Base-by-base conservation (phyloP, 176 grass and related monocot genomes). In the Luzula sylvatica region DNA sequence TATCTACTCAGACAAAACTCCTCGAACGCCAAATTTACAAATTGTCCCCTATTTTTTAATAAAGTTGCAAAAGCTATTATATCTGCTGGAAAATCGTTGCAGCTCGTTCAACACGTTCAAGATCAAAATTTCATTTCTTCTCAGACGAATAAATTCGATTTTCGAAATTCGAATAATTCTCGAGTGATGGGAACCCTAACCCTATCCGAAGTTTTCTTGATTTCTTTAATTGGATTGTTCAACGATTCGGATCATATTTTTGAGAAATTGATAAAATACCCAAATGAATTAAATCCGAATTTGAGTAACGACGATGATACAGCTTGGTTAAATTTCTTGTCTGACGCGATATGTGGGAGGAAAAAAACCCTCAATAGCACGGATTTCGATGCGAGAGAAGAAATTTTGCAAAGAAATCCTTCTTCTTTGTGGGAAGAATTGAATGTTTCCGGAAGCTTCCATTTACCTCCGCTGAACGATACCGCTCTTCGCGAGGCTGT, bases 21-120 rank as follows among this genome's bases (percentile, higher is more conserved):
- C 52, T 30, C 32, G 58, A 61, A 42, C 70, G 48, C 53, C 38
- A 46, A 65, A 23, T 22, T 35, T 66, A 71, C 58, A 69, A 53
- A 59, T 26, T 95, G 83, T 51, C 89, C 80, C 1, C 21, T 75
- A 18, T 85, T 95, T 65, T 67, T 95, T 42, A 79, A 83, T 59
- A 78, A 73, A 67, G 69, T 75, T 30, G 65, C 75, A 23, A 94
- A 53, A 60, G 68, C 72, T 50, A 81, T 94, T 58, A 68, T 94
- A 67, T 94, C 83, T 76, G 90, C 90, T 76, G 83, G 83, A 26
- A 95, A 95, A 74, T 95, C 83, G 15, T 79, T 95, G 74, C 90
- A 95, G 65, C 70, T 95, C 47, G 81, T 88, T 68, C 55, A 74
- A 67, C 90, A 95, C 26, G 60, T 68, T 63, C 80, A 75, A 78